Base-by-base conservation (phyloP, 2,329 filamentous ascomycete species). In the Aspergillus spinulosporus region DNA sequence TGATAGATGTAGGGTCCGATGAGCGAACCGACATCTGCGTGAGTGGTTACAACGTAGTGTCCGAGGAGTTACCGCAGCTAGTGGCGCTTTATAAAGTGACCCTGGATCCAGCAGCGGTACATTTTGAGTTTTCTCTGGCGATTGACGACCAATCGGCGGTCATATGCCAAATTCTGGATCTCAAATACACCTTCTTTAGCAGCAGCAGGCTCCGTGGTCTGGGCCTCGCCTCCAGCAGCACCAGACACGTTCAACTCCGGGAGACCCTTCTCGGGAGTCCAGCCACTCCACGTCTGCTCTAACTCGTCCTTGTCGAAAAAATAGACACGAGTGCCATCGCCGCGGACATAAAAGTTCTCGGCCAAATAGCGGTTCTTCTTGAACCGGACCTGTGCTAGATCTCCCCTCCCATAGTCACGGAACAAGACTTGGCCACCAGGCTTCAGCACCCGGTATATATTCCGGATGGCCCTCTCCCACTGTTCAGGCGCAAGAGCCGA, bases 301-400 rank as follows among this genome's bases (percentile, higher is more conserved):
- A 99, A 78, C 76, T 99, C 88, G 34, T 92, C 87, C 72, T 86
- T 82, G 56, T 97, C 93, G 68, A 99, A 99, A 74, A 99, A 99
- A 74, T 97, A 99, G 0, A 99, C 94, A 5, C 94, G 84, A 3
- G 94, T 99, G 1, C 94, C 94, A 72, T 99, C 94, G 1, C 94
- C 94, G 34, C 94, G 82, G 44, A 97, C 89, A 72, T 99, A 99
- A 68, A 99, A 99, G 70, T 97, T 99, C 74, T 97, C 94, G 54
- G 92, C 90, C 69, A 99, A 82, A 68, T 93, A 97, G 40, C 94
- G 83, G 9, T 91, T 91, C 77, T 96, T 97, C 77, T 94, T 96
- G 79, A 99, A 97, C 57, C 94, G 84, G 59, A 99, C 94, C 78
- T 99, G 94, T 14, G 94, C 93, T 59, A 99, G 80, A 74, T 99